Evolutionary conservation across 371 early-diverging fungal genomes (phyloP).

Genomic region (Umbelopsis sp.): DNA sequence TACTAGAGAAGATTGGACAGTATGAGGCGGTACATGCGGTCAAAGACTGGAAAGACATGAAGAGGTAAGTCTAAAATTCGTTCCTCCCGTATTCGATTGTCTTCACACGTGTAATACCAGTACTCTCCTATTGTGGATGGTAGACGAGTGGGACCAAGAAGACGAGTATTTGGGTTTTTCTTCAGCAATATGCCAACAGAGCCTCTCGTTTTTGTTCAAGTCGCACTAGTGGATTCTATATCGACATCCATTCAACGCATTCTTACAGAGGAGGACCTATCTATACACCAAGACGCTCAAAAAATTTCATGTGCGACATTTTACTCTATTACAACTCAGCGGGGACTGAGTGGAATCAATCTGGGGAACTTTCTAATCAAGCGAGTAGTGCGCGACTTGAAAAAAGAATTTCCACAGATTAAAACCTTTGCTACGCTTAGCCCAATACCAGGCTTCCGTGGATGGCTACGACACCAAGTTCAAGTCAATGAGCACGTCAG

Average conservation of each 20-base stretch:
- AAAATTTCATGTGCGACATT: slow-evolving; percentile 74
- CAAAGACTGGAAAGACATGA: slow-evolving; percentile 73
- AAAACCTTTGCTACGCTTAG: slow-evolving; percentile 83
- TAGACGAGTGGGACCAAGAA: slow-evolving; percentile 72
- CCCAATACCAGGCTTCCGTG: slow-evolving; percentile 83
- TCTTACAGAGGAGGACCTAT: slow-evolving; percentile 57
- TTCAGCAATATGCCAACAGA: slow-evolving; percentile 71
- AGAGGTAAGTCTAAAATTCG: slow-evolving; percentile 45
- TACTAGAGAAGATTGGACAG: slow-evolving; percentile 77
- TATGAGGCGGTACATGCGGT: slow-evolving; percentile 89
- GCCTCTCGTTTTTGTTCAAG: slow-evolving; percentile 85
- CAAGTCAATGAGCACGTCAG: slow-evolving; percentile 14
- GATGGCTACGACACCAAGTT: slow-evolving; percentile 63
- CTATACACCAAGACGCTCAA: slow-evolving; percentile 28
- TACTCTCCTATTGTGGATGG: not conserved
- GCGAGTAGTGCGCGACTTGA: slow-evolving; percentile 75
- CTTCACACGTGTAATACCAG: not conserved
- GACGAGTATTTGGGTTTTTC: slow-evolving; percentile 83
- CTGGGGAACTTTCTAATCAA: slow-evolving; percentile 88
- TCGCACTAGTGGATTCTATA: slow-evolving; percentile 66
- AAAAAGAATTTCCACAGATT: slow-evolving; percentile 64
- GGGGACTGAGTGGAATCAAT: slow-evolving; percentile 80
- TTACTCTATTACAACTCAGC: slow-evolving; percentile 88
- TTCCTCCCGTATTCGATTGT: not conserved
- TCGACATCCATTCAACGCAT: slow-evolving; percentile 66